Conservation (phyloP, 2,329 filamentous ascomycete genomes). For the Fusarium decemcellulare region DNA sequence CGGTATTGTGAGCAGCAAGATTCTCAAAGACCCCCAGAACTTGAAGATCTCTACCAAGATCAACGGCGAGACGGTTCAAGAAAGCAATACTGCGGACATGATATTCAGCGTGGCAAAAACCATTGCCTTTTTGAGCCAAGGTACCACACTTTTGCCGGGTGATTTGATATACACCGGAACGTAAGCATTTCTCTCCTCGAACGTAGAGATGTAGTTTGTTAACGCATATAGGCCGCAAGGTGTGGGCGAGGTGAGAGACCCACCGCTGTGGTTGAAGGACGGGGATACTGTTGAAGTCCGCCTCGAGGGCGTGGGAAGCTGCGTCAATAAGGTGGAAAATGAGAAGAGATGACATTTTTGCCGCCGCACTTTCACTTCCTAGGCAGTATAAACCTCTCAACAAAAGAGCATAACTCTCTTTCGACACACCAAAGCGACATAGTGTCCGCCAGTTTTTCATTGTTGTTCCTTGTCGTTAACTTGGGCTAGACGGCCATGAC, state of each 20-base stretch:
- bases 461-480: too few relatives aligned
- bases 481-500: too few relatives aligned
- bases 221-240: background rate
- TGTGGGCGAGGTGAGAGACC: background rate
- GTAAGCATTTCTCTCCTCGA: background rate
- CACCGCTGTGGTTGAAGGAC: background rate
- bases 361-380: too few relatives aligned
- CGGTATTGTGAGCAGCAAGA: background rate
- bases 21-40: background rate
- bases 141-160: background rate
- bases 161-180: conserved; percentile 4
- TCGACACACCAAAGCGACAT: too few relatives aligned
- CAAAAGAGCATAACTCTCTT: too few relatives aligned
- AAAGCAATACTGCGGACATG: background rate
- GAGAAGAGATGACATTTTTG: background rate
- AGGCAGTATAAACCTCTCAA: too few relatives aligned
- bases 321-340: background rate
- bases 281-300: background rate
- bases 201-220: background rate
- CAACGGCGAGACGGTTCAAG: background rate
- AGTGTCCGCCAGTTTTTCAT: too few relatives aligned
- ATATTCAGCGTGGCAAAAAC: background rate
- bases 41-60: background rate
- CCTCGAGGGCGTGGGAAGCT: background rate
- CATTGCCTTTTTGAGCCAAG: background rate